Evolutionary conservation across 139 green algal genomes (phyloP).

Genomic region (Edaphochlamys debaryana): DNA sequence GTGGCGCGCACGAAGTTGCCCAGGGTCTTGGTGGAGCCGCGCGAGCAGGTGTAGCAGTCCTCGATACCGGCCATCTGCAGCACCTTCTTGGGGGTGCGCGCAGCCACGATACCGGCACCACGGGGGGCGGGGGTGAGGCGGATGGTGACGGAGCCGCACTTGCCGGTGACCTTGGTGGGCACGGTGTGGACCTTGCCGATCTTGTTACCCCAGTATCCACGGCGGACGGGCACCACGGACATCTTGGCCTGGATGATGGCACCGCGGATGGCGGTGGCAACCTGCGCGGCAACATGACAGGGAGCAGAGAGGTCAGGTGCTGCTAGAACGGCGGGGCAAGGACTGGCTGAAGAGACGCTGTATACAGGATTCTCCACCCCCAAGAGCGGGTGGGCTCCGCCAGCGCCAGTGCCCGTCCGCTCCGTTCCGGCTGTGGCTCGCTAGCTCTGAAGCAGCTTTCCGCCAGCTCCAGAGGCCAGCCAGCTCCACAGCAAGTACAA

Average conservation of each 20-base stretch:
- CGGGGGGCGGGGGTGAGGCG: conserved; percentile 97
- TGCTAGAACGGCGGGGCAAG: too few species aligned
- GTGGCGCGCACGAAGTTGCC: conserved; percentile 98
- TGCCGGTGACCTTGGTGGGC: conserved; percentile 94
- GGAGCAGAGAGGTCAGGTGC: background rate
- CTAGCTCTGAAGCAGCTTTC: too few species aligned
- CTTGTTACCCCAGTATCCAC: conserved; percentile 99
- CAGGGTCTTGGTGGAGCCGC: conserved; percentile 96
- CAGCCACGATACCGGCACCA: conserved; percentile 97
- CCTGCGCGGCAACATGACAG: conserved; percentile 53
- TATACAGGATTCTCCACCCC: too few species aligned
- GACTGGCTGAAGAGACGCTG: too few species aligned
- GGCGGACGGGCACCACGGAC: conserved; percentile 90
- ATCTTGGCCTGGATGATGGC: conserved; percentile 99
- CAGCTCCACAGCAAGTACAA: too few species aligned
- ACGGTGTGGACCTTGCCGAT: conserved; percentile 91
- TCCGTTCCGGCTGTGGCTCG: too few species aligned
- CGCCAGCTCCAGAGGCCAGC: too few species aligned
- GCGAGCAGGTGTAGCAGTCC: conserved; percentile 98
- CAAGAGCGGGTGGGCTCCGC: too few species aligned
- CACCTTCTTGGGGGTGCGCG: conserved; percentile 98
- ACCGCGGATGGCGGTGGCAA: conserved; percentile 96
- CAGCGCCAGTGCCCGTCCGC: too few species aligned
- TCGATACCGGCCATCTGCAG: conserved; percentile 99
- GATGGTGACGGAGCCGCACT: conserved; percentile 96